Evolutionary conservation across 2,329 filamentous ascomycete species (phyloP).

Genomic region (Helotiales sp.): DNA sequence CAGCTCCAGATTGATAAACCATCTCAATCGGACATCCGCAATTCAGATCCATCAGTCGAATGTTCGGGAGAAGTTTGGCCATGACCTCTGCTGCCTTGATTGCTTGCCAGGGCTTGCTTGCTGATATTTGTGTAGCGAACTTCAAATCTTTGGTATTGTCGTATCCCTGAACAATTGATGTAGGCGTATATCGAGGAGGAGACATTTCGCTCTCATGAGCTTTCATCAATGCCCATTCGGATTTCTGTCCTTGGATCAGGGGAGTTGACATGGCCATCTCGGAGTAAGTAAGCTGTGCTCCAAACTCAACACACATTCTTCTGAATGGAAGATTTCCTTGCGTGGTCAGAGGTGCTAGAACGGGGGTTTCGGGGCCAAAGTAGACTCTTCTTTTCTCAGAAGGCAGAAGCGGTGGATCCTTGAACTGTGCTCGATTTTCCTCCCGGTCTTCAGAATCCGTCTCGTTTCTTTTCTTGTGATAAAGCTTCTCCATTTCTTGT

Average conservation of each 20-base stretch:
- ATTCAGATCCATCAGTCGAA: constrained; percentile 93
- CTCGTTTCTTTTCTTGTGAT: constrained; percentile 49
- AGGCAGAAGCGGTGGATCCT: constrained; percentile 84
- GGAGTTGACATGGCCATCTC: constrained; percentile 97
- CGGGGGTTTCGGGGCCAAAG: constrained; percentile 90
- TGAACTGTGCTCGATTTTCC: constrained; percentile 79
- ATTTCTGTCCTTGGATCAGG: constrained; percentile 84
- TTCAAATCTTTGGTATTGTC: constrained; percentile 82
- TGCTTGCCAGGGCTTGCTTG: constrained; percentile 88
- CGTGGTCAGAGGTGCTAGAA: constrained; percentile 92
- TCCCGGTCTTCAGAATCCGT: constrained; percentile 52
- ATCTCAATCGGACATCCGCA: constrained; percentile 97
- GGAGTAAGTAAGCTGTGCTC: constrained; percentile 92
- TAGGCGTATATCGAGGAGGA: constrained; percentile 68
- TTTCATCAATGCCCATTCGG: constrained; percentile 94
- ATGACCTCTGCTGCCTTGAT: constrained; percentile 87
- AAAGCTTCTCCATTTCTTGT: constrained; percentile 53
- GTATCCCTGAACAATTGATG: constrained; percentile 72
- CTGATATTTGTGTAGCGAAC: constrained; percentile 92
- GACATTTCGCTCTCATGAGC: constrained; percentile 82
- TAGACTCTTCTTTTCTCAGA: constrained; percentile 95
- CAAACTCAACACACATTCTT: constrained; percentile 84
- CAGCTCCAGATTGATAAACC: constrained; percentile 84
- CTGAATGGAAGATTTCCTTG: constrained; percentile 97
- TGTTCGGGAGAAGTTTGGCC: constrained; percentile 74